These are phyloP conservation scores for Pseudogymnoascus sp. DNA, from an alignment of 2,329 filamentous ascomycete species.

Conservation along the genomic window DNA sequence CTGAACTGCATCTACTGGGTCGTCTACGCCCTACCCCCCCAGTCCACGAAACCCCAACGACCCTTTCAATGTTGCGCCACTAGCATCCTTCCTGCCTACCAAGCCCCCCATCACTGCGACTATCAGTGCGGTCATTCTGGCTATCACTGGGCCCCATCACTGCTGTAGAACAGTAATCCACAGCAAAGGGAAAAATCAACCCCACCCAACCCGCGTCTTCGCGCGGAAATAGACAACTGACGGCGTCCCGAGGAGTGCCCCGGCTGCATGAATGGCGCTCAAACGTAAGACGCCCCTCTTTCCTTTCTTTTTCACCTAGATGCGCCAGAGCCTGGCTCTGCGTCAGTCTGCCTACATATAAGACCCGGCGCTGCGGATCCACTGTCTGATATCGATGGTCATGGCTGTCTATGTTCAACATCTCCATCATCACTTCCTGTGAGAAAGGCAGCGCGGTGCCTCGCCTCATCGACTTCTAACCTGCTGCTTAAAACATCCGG, in stretches of 20 bases:
- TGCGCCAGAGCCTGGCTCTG: background rate
- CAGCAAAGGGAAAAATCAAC: background rate
- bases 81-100: background rate
- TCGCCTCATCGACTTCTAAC: background rate
- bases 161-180: background rate
- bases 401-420: conserved; percentile 4
- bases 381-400: background rate
- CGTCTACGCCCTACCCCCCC: background rate
- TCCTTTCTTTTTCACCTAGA: background rate
- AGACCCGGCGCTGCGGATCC: background rate
- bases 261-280: background rate
- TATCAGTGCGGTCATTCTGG: background rate
- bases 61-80: background rate
- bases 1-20: background rate
- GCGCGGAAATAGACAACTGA: background rate
- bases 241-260: background rate
- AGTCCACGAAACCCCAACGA: background rate
- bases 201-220: background rate
- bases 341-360: conserved; percentile 1
- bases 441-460: background rate
- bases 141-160: background rate
- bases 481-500: background rate
- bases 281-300: background rate
- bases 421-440: conserved; percentile 3
- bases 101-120: background rate